Conservation (phyloP, 1,284 basidiomycete genomes). For the Boletus semigastroideus region DNA sequence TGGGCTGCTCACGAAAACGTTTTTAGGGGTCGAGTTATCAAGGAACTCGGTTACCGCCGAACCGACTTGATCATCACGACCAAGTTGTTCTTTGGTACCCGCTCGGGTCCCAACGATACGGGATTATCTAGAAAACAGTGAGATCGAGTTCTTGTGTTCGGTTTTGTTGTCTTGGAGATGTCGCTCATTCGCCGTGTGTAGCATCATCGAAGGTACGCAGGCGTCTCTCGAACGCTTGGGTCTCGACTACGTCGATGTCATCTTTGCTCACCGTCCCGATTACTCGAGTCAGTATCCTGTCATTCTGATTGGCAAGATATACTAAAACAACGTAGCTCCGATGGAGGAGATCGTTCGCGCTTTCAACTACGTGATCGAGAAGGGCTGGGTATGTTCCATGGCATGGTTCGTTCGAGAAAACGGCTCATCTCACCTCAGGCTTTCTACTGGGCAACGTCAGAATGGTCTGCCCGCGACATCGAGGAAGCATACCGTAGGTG, state of each 20-base stretch:
- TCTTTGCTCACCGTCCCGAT: constrained; percentile 61
- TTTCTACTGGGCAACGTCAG: constrained; percentile 55
- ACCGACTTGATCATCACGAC: constrained; percentile 71
- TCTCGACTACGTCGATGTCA: constrained; percentile 65
- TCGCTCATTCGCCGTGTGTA: constrained; percentile 22
- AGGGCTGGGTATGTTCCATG: constrained; percentile 35
- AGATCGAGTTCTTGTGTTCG: background rate
- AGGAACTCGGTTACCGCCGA: constrained; percentile 65
- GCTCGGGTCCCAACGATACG: constrained; percentile 54
- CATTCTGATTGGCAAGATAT: background rate
- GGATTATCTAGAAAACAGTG: constrained; percentile 70
- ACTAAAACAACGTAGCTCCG: constrained; percentile 26
- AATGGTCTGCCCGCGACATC: constrained; percentile 58
- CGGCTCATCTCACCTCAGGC: constrained; percentile 26
- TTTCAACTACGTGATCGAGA: constrained; percentile 44
- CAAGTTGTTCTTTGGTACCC: constrained; percentile 53
- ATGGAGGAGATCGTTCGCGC: constrained; percentile 51
- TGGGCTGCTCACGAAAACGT: background rate
- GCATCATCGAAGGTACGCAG: constrained; percentile 65
- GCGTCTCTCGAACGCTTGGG: constrained; percentile 60
- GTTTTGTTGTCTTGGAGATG: background rate
- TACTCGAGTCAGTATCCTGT: constrained; percentile 33
- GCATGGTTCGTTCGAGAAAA: background rate
- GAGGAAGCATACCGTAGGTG: constrained; percentile 49
- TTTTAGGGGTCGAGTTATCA: constrained; percentile 71